Percentiles rank a stretch among this genome's conserved stretches.
These are phyloP conservation scores for Trichoderma polysporum DNA, from an alignment of 2,329 filamentous ascomycete species.

Conservation along the genomic window DNA sequence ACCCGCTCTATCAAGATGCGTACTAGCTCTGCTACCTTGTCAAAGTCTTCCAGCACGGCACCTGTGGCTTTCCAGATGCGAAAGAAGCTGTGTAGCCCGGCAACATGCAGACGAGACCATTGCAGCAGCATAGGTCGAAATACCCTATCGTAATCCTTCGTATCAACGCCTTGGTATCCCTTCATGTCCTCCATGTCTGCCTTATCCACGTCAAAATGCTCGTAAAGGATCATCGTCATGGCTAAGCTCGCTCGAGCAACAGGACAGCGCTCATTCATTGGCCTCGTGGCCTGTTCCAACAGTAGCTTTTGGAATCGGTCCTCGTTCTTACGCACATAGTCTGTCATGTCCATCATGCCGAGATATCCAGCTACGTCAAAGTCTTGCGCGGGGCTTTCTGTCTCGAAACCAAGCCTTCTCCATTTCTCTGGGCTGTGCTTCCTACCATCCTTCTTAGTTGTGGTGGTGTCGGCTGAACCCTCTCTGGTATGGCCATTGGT, in stretches of 20 bases:
- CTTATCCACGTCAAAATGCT: conserved; percentile 93
- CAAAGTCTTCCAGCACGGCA: conserved; percentile 82
- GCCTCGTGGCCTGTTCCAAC: conserved; percentile 79
- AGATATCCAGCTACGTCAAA: conserved; percentile 85
- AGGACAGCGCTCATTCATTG: conserved; percentile 73
- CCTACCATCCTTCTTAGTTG: conserved; percentile 58
- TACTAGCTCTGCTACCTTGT: conserved; percentile 88
- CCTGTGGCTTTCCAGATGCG: conserved; percentile 89
- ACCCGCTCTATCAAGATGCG: conserved; percentile 89
- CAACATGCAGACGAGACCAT: conserved; percentile 87
- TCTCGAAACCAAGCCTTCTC: conserved; percentile 87
- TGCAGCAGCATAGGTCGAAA: conserved; percentile 87
- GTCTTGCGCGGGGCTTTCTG: conserved; percentile 81
- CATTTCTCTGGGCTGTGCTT: conserved; percentile 88
- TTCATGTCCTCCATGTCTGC: conserved; percentile 76
- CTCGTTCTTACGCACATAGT: conserved; percentile 89
- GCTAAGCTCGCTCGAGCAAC: conserved; percentile 83
- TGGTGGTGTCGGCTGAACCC: conserved; percentile 38
- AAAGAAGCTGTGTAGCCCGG: conserved; percentile 83
- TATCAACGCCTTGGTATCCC: conserved; percentile 71
- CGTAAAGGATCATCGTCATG: conserved; percentile 84
- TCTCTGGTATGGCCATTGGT: conserved; percentile 42
- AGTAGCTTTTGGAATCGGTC: conserved; percentile 90
- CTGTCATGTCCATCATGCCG: conserved; percentile 95
- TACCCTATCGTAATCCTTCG: conserved; percentile 77